A percentile compares a stretch with the other conserved stretches of the same genome.
These are phyloP conservation scores for Puccinia triticina DNA, from an alignment of 1,284 basidiomycete genomes.

Conservation along the genomic window DNA sequence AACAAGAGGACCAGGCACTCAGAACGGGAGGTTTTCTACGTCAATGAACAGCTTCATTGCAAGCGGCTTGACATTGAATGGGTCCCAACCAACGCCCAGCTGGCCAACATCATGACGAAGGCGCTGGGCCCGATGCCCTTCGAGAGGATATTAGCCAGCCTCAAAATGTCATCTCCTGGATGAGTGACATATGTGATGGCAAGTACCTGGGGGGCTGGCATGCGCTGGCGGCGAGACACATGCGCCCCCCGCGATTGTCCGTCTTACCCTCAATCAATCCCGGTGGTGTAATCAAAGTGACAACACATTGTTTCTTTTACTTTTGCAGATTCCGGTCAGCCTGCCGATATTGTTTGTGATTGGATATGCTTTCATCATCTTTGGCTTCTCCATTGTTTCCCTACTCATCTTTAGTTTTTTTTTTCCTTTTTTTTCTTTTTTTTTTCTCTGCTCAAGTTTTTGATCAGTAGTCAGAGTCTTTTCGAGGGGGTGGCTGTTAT, in stretches of 20 bases:
- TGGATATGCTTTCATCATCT: too few species aligned
- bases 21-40: neutral
- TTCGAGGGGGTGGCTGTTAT: slow-evolving; percentile 17
- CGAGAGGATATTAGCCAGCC: slow-evolving; percentile 17
- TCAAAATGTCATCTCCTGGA: neutral
- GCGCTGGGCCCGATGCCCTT: neutral
- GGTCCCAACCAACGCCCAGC: neutral
- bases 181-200: neutral
- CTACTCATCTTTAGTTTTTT: too few species aligned
- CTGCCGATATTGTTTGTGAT: neutral
- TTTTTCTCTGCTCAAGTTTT: slow-evolving; percentile 11
- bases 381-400: neutral
- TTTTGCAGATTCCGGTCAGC: neutral
- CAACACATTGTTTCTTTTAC: neutral
- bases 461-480: neutral
- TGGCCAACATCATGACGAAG: slow-evolving; percentile 31
- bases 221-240: slow-evolving; percentile 7
- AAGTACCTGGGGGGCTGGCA: slow-evolving; percentile 1
- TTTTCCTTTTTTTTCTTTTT: slow-evolving; percentile 1
- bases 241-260: neutral
- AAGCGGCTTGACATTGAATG: neutral
- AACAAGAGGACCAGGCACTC: neutral
- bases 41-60: neutral
- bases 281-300: neutral
- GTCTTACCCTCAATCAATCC: too few species aligned